A percentile compares a stretch with the other conserved stretches of the same genome.
Conservation (phyloP, 148 eudicot species). For the Rhododendron simsii region DNA sequence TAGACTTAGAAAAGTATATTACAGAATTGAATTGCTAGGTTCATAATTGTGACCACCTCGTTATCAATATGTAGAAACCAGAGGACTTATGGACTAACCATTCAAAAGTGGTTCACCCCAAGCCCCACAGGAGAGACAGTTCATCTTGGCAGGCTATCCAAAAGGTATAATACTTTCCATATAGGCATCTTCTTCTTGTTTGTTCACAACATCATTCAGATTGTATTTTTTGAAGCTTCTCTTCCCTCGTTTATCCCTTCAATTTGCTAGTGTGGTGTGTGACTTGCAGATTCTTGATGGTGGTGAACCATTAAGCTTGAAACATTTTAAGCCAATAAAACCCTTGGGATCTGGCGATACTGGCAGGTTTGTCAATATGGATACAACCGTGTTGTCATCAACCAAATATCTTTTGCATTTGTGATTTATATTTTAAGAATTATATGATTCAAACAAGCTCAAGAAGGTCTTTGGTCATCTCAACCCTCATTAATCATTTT, state of each 20-base stretch:
- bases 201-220: not conserved
- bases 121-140: slow-evolving; percentile 83
- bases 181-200: not conserved
- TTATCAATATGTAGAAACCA: slow-evolving; percentile 58
- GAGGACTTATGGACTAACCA: slow-evolving; percentile 93
- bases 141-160: slow-evolving; percentile 76
- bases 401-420: not conserved
- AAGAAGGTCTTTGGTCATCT: slow-evolving; percentile 4
- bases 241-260: not conserved
- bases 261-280: slow-evolving; percentile 7
- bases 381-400: not conserved
- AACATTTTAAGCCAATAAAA: slow-evolving; percentile 83
- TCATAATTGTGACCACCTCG: not conserved
- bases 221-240: not conserved
- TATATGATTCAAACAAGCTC: not conserved
- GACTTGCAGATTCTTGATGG: slow-evolving; percentile 56
- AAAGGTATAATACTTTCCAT: slow-evolving; percentile 36
- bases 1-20: not conserved
- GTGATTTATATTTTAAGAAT: not conserved
- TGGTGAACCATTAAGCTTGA: slow-evolving; percentile 79
- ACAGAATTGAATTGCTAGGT: not conserved
- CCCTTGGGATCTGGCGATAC: slow-evolving; percentile 97
- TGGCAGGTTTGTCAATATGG: slow-evolving; percentile 54
- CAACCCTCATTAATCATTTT: not conserved
- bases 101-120: slow-evolving; percentile 82